Base-by-base conservation (phyloP, 1,284 basidiomycete species). In the Microbotryum intermedium region DNA sequence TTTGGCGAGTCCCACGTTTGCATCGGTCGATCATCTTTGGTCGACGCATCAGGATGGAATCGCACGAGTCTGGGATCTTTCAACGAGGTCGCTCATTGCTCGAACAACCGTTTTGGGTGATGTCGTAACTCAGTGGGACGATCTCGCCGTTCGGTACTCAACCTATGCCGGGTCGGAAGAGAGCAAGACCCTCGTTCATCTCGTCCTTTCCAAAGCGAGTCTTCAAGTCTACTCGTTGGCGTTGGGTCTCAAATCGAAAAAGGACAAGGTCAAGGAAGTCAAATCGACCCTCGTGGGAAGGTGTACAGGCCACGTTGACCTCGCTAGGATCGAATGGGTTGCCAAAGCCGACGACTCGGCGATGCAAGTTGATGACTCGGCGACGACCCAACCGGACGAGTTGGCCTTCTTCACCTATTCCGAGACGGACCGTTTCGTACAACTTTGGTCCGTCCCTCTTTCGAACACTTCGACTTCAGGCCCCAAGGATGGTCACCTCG, bases 241-340 rank as follows among this genome's bases (percentile, higher is more conserved):
- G 30, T 25, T 66, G 48, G 57, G 43, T 8, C 47, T 46, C 8
- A 42, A 55, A 7, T 34, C 58, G 58, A 64, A 67, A 57, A 61
- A 67, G 54, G 62, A 63, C 62, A 66, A 64, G 50, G 47, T 68
- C 23, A 51, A 56, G 39, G 60, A 68, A 18, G 25, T 66, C 44
- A 66, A 64, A 53, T 51, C 62, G 44, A 44, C 47, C 11, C 60
- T 66, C 25, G 25, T 64, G 30, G 65, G 64, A 4, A 55, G 57
- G 13, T 61, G 61, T 46, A 62, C 65, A 3, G 67, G 67, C 23
- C 67, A 68, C 48, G 65, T 68, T 49, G 67, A 66, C 30, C 53
- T 55, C 8, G 60, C 60, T 21, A 55, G 39, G 43, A 21, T 66
- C 11, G 60, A 53, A 1, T 68, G 64, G 64, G 34, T 44, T 13